These are phyloP conservation scores for Comarum palustre DNA, from an alignment of 306 rosid species.

Conservation along the genomic window DNA sequence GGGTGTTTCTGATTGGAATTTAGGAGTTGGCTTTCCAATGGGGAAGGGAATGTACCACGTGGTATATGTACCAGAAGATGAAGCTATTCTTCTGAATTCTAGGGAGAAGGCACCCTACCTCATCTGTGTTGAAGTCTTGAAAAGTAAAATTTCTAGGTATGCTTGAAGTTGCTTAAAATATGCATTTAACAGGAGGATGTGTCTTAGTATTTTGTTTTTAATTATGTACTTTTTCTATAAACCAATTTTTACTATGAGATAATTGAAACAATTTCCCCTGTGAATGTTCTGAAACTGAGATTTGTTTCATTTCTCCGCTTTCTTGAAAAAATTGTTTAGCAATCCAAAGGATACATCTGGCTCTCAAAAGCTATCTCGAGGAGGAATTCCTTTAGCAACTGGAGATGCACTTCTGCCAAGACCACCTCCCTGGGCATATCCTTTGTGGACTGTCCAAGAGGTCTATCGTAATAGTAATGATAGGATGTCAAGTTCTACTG, in stretches of 20 bases:
- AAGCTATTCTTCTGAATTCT: constrained; percentile 95
- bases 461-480: constrained; percentile 94
- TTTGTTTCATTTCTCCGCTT: constrained; percentile 11
- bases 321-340: constrained; percentile 46
- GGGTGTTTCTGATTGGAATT: constrained; percentile 30
- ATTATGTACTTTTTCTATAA: no score
- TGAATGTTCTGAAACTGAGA: constrained; percentile 21
- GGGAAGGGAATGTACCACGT: constrained; percentile 93
- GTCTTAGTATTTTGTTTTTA: not conserved
- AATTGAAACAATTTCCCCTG: constrained; percentile 18
- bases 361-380: constrained; percentile 84
- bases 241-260: not conserved
- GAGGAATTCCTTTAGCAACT: constrained; percentile 96
- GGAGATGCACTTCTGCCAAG: constrained; percentile 86
- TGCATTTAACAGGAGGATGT: constrained; percentile 6
- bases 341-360: constrained; percentile 68
- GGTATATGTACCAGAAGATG: constrained; percentile 93
- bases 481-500: constrained; percentile 96
- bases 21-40: constrained; percentile 96
- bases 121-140: constrained; percentile 84
- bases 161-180: constrained; percentile 16
- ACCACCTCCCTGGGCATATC: constrained; percentile 99
- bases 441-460: constrained; percentile 93
- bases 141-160: constrained; percentile 83
- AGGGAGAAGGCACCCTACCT: constrained; percentile 98